These are phyloP conservation scores for Blepharisma stoltei DNA, from an alignment of 73 alveolate species.

Conservation along the genomic window DNA sequence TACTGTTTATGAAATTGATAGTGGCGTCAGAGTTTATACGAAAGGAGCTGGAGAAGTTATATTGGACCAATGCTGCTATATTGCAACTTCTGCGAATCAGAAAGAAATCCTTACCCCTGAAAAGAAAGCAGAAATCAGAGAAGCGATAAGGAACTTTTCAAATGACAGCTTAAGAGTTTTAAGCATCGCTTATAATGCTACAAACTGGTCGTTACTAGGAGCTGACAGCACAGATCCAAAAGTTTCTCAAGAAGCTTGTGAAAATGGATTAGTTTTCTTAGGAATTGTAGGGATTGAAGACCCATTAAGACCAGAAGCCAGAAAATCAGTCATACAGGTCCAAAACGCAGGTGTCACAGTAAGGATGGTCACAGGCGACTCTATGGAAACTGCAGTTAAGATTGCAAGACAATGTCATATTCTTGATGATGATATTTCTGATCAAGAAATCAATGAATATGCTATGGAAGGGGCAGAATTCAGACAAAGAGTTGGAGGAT, in stretches of 20 bases:
- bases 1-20: constrained; percentile 27
- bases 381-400: constrained; percentile 85
- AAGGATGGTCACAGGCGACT: constrained; percentile 97
- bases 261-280: constrained; percentile 54
- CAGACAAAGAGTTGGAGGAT: constrained; percentile 61
- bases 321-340: constrained; percentile 76
- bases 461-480: constrained; percentile 56
- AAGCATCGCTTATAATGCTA: constrained; percentile 51
- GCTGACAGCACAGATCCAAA: constrained; percentile 55
- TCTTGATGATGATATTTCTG: constrained; percentile 38
- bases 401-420: constrained; percentile 91
- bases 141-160: constrained; percentile 61
- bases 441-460: constrained; percentile 15
- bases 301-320: constrained; percentile 83
- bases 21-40: constrained; percentile 64
- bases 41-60: constrained; percentile 93
- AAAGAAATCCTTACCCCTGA: constrained; percentile 43
- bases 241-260: constrained; percentile 47
- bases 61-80: constrained; percentile 58
- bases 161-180: constrained; percentile 71
- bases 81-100: constrained; percentile 58
- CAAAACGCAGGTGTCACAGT: constrained; percentile 85
- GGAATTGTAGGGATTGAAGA: constrained; percentile 88
- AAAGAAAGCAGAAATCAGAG: constrained; percentile 46
- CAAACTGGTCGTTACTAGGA: constrained; percentile 7